Evolutionary conservation across 176 grass and related monocot genomes (phyloP).

Genomic region (Neostapfia colusana): DNA sequence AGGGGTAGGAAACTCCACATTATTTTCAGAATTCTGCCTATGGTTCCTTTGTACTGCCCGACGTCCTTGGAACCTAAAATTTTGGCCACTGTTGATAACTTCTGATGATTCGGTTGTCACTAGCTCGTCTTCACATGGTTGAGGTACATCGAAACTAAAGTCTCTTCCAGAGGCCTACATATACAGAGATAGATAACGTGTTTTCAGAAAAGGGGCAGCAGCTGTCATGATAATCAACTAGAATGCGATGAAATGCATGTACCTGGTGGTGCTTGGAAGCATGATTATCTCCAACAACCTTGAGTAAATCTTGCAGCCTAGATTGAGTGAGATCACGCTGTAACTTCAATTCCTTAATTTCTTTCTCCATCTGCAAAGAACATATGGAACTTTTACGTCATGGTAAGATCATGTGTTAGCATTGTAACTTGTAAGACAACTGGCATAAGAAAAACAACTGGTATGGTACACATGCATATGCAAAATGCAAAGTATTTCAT

Average conservation of each 20-base stretch:
- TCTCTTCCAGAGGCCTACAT: conserved; percentile 60
- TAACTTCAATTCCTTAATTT: conserved; percentile 84
- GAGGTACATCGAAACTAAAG: conserved; percentile 59
- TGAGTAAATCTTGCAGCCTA: conserved; percentile 66
- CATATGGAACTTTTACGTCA: conserved; percentile 14
- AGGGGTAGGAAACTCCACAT: conserved; percentile 22
- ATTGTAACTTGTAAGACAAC: background rate
- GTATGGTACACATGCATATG: background rate
- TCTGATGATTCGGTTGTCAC: conserved; percentile 53
- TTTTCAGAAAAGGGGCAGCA: background rate
- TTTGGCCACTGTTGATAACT: conserved; percentile 42
- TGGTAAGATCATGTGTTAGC: background rate
- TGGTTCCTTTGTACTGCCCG: conserved; percentile 27
- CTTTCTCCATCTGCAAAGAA: conserved; percentile 83
- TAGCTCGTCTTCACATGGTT: conserved; percentile 57
- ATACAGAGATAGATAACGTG: conserved; percentile 26
- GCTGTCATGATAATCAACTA: background rate
- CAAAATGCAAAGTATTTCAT: background rate
- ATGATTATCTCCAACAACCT: conserved; percentile 67
- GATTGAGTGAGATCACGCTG: conserved; percentile 78
- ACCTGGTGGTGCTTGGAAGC: conserved; percentile 52
- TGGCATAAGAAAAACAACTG: background rate
- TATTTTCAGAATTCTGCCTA: conserved; percentile 42
- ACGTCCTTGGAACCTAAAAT: conserved; percentile 38
- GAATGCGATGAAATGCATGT: conserved; percentile 23